A percentile compares a stretch with the other conserved stretches of the same genome.
phyloP scores from a whole-genome alignment of 352 stramenopile species.

The Peronospora tabacina region DNA sequence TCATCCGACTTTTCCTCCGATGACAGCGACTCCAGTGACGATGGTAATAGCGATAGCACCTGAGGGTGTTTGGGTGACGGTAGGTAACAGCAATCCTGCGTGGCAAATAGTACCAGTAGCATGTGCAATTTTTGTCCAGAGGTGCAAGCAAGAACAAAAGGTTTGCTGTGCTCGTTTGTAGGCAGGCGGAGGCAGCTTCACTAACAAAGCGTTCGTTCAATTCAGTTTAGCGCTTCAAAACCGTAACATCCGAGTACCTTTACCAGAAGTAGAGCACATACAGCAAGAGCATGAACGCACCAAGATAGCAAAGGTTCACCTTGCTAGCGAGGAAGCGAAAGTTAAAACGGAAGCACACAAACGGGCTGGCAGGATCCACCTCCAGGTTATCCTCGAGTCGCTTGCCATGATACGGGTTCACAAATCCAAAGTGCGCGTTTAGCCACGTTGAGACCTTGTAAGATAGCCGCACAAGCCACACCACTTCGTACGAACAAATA shows the following conservation, averaged over 20 bases:
- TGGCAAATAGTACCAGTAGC: constrained; percentile 16
- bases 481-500: constrained; percentile 78
- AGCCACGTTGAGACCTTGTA: constrained; percentile 77
- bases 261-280: constrained; percentile 72
- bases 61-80: constrained; percentile 13
- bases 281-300: constrained; percentile 44
- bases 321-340: constrained; percentile 83
- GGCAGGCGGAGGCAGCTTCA: constrained; percentile 3
- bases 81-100: constrained; percentile 13
- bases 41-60: constrained; percentile 39
- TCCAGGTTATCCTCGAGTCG: constrained; percentile 67
- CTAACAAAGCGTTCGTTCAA: constrained; percentile 8
- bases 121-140: constrained; percentile 21
- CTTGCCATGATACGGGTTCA: constrained; percentile 60
- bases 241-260: constrained; percentile 4
- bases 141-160: constrained; percentile 14
- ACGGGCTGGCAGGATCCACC: constrained; percentile 39
- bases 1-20: constrained; percentile 79
- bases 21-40: constrained; percentile 57
- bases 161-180: constrained; percentile 11
- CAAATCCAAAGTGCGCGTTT: constrained; percentile 57
- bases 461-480: constrained; percentile 63
- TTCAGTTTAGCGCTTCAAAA: constrained; percentile 2
- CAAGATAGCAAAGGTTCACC: constrained; percentile 69
- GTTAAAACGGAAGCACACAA: constrained; percentile 70